These are phyloP conservation scores for Aegilops tauschii DNA, from an alignment of 176 grass and related monocot genomes.

Conservation along the genomic window DNA sequence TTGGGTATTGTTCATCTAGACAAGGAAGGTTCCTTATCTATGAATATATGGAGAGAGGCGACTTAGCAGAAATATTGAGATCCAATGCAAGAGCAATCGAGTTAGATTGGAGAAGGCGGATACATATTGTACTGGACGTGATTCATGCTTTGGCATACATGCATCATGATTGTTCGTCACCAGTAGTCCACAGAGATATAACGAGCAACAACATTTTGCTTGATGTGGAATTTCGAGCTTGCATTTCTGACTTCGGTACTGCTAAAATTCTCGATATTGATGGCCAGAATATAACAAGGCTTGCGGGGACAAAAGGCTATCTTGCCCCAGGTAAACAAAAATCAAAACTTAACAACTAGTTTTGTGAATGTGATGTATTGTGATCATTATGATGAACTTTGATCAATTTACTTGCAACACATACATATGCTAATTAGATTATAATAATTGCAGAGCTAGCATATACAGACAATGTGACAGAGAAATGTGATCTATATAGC, in stretches of 20 bases:
- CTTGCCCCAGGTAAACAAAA: no score
- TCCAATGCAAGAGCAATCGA: not conserved
- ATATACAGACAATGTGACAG: no score
- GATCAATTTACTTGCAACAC: not conserved
- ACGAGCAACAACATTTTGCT: not conserved
- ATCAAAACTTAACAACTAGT: not conserved
- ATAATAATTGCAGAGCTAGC: no score
- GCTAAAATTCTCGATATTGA: no score
- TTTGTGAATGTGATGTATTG: not conserved
- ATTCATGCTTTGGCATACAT: not conserved
- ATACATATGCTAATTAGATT: no score
- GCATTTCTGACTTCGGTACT: not conserved
- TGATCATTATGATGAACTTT: not conserved
- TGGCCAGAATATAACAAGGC: no score
- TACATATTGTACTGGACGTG: not conserved
- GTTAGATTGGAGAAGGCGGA: not conserved
- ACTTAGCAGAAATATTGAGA: not conserved
- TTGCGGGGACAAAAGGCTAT: no score
- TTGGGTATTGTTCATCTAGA: not conserved
- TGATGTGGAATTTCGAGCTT: not conserved
- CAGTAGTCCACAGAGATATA: not conserved
- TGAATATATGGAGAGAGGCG: not conserved
- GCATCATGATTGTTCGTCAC: not conserved
- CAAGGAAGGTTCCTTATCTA: not conserved
- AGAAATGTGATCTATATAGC: no score